A percentile compares a stretch with the other conserved stretches of the same genome.
These are phyloP conservation scores for Hyphochytrium catenoides DNA, from an alignment of 352 stramenopile genomes.

Conservation along the genomic window DNA sequence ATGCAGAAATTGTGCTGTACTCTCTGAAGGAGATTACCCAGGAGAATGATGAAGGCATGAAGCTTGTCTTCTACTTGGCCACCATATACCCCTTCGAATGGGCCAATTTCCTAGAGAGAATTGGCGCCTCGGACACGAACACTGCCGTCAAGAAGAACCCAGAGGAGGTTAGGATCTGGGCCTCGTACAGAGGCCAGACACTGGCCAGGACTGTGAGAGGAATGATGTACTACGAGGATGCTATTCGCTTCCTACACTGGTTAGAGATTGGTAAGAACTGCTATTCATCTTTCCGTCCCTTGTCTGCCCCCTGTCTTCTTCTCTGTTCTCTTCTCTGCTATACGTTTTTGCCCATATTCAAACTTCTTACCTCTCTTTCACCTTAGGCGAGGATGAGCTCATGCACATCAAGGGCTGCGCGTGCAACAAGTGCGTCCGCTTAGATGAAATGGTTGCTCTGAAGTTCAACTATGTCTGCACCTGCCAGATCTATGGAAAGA, in stretches of 20 bases:
- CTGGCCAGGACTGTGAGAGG: constrained; percentile 44
- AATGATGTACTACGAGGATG: constrained; percentile 69
- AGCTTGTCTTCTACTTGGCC: constrained; percentile 82
- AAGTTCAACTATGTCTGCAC: constrained; percentile 70
- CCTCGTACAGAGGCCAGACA: constrained; percentile 54
- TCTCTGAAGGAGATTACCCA: constrained; percentile 58
- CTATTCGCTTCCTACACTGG: constrained; percentile 57
- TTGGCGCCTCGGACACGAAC: constrained; percentile 48
- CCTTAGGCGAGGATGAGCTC: constrained; percentile 54
- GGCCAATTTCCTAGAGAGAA: constrained; percentile 47
- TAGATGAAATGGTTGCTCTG: constrained; percentile 50
- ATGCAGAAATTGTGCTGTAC: constrained; percentile 68
- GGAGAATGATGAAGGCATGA: constrained; percentile 75
- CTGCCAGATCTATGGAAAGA: constrained; percentile 61
- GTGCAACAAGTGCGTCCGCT: constrained; percentile 56
- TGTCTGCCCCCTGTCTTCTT: no score
- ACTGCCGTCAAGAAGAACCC: constrained; percentile 51
- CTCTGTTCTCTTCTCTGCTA: no score
- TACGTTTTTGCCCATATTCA: no score
- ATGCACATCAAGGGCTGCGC: constrained; percentile 46
- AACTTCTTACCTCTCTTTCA: no score
- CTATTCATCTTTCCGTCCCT: no score
- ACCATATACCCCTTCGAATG: constrained; percentile 64
- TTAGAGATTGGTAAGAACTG: constrained; percentile 61
- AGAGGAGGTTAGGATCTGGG: constrained; percentile 51